These are phyloP conservation scores for Leccinum pachyderme DNA, from an alignment of 1,284 basidiomycete genomes.

Conservation along the genomic window DNA sequence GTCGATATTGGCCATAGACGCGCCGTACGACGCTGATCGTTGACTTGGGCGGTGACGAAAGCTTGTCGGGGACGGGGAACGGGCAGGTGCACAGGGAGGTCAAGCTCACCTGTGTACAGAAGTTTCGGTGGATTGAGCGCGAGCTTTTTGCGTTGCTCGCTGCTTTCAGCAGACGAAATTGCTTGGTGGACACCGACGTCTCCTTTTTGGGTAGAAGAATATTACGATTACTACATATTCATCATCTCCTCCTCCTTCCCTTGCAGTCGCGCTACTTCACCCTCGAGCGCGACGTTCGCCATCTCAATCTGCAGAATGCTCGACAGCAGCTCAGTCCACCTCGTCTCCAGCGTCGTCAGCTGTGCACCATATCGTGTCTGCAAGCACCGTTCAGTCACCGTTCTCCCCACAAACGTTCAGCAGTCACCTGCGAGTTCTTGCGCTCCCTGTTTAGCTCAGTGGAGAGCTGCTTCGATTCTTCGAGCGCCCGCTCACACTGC, in stretches of 20 bases:
- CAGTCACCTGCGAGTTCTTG: constrained; percentile 76
- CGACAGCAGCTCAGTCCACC: constrained; percentile 88
- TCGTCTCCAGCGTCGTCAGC: constrained; percentile 75
- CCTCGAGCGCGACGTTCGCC: constrained; percentile 83
- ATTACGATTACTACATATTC: constrained; percentile 33
- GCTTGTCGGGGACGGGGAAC: constrained; percentile 2
- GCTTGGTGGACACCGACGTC: constrained; percentile 12
- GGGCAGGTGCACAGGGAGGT: neutral
- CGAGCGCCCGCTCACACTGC: constrained; percentile 69
- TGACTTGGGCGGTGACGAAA: constrained; percentile 10
- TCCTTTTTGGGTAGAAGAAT: constrained; percentile 23
- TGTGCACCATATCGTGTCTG: constrained; percentile 76
- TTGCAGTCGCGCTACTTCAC: constrained; percentile 61
- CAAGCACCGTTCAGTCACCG: neutral
- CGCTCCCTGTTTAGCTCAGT: constrained; percentile 84
- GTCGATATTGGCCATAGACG: constrained; percentile 74
- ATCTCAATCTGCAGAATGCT: constrained; percentile 88
- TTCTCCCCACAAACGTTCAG: neutral
- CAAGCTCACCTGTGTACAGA: constrained; percentile 12
- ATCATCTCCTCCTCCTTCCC: constrained; percentile 58
- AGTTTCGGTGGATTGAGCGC: constrained; percentile 1
- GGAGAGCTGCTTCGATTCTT: constrained; percentile 70
- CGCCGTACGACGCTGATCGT: constrained; percentile 59
- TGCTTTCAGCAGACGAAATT: constrained; percentile 16
- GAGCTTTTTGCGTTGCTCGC: constrained; percentile 7